Percentiles rank a stretch among this genome's conserved stretches.
These are phyloP conservation scores for Prunus kanzakura DNA, from an alignment of 306 rosid species.

Conservation along the genomic window DNA sequence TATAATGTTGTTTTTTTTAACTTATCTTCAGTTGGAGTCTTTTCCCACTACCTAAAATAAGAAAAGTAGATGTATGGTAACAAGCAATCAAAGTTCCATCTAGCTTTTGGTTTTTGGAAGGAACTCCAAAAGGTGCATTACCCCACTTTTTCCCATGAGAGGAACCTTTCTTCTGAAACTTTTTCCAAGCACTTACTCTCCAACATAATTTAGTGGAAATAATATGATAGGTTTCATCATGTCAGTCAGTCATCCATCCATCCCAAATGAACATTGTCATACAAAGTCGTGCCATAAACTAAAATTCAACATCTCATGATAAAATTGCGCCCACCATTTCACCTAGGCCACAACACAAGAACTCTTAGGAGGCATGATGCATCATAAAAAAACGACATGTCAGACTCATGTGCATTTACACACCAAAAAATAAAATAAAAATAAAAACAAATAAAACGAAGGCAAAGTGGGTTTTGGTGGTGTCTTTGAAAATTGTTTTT, in stretches of 20 bases:
- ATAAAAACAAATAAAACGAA: no score
- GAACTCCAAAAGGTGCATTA: not conserved
- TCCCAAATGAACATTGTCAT: no score
- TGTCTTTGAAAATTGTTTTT: no score
- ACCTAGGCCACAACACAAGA: not conserved
- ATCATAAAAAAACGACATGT: no score
- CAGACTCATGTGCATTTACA: no score
- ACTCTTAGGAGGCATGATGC: not conserved
- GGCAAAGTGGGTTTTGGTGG: no score
- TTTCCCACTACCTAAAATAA: not conserved
- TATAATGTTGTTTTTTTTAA: no score
- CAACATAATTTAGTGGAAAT: not conserved
- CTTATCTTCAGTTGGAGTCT: not conserved
- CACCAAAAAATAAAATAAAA: no score
- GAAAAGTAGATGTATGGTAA: not conserved
- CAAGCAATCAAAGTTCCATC: no score
- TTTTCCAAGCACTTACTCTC: not conserved
- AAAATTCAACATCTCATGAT: not conserved
- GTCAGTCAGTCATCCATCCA: no score
- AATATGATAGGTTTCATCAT: not conserved
- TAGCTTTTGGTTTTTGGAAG: not conserved
- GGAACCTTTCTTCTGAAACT: not conserved
- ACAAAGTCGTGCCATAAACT: no score
- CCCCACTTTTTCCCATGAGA: not conserved
- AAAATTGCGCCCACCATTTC: not conserved